These are phyloP conservation scores for Solanum phureja DNA, from an alignment of 257 asterid genomes.

Conservation along the genomic window DNA sequence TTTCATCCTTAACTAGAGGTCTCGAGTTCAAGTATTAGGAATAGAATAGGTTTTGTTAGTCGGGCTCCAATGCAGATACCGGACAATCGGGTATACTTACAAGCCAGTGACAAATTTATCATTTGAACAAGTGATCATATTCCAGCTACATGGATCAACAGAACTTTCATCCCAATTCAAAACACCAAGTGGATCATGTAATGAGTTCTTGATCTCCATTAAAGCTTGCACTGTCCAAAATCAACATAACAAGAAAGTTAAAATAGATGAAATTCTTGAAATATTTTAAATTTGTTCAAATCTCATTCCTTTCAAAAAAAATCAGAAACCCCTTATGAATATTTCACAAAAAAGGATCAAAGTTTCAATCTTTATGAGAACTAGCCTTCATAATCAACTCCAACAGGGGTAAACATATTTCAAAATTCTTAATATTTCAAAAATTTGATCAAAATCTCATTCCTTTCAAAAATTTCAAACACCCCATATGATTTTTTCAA, in stretches of 20 bases:
- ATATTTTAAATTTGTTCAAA: background rate
- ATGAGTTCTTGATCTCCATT: constrained; percentile 60
- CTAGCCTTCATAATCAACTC: constrained; percentile 81
- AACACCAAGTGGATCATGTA: constrained; percentile 63
- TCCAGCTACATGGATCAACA: constrained; percentile 96
- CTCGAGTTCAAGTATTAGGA: background rate
- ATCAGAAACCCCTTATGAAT: background rate
- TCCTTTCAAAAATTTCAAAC: background rate
- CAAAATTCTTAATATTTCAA: background rate
- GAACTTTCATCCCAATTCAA: constrained; percentile 70
- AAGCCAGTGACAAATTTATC: constrained; percentile 45
- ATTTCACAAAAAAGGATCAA: background rate
- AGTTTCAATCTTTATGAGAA: background rate
- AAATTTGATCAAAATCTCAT: background rate
- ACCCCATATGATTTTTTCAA: background rate
- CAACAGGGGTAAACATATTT: constrained; percentile 51
- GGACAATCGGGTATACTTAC: constrained; percentile 29
- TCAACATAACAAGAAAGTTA: background rate
- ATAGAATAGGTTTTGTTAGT: background rate
- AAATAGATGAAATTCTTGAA: background rate
- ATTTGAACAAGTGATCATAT: constrained; percentile 61
- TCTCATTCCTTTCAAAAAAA: background rate
- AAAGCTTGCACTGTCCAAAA: constrained; percentile 56
- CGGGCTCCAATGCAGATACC: background rate
- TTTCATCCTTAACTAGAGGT: background rate